Evolutionary conservation across 2,329 filamentous ascomycete species (phyloP).

Genomic region (Diplodia corticola): DNA sequence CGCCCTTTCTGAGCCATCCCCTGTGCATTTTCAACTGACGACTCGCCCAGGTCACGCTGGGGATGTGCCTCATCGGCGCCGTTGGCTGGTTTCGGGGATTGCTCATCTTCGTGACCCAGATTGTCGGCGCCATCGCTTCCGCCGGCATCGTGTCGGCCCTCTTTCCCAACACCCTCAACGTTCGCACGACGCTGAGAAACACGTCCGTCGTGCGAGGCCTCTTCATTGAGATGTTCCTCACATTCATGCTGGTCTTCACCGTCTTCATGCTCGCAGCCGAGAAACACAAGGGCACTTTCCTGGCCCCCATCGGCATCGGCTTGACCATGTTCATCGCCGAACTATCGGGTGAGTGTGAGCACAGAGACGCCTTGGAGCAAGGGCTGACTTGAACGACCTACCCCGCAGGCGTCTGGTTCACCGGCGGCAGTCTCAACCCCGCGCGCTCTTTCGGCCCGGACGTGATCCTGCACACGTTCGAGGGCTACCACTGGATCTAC

Average conservation of each 20-base stretch:
- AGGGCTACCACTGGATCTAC: constrained; percentile 50
- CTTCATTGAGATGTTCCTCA: constrained; percentile 45
- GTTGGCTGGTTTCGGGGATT: constrained; percentile 31
- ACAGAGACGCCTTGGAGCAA: too few species aligned
- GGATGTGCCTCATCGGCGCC: constrained; percentile 38
- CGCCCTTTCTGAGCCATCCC: constrained; percentile 32
- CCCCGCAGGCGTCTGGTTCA: constrained; percentile 41
- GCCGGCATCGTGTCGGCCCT: constrained; percentile 34
- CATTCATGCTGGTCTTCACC: constrained; percentile 42
- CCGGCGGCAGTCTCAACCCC: constrained; percentile 49
- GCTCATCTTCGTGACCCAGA: constrained; percentile 39
- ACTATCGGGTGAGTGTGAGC: constrained; percentile 32
- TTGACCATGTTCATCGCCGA: constrained; percentile 30
- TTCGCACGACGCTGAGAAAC: constrained; percentile 36
- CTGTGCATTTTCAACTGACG: constrained; percentile 35
- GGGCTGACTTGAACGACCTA: constrained; percentile 38
- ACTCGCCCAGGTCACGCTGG: constrained; percentile 36
- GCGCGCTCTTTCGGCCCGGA: constrained; percentile 49
- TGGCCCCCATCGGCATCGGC: constrained; percentile 30
- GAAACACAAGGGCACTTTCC: constrained; percentile 34
- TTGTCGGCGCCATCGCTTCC: constrained; percentile 24
- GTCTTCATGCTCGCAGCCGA: constrained; percentile 34
- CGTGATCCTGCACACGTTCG: constrained; percentile 44
- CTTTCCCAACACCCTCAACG: constrained; percentile 33
- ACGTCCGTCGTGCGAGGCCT: constrained; percentile 37